Base-by-base conservation (phyloP, 768 basidiomycete species). In the Mycena latifolia region DNA sequence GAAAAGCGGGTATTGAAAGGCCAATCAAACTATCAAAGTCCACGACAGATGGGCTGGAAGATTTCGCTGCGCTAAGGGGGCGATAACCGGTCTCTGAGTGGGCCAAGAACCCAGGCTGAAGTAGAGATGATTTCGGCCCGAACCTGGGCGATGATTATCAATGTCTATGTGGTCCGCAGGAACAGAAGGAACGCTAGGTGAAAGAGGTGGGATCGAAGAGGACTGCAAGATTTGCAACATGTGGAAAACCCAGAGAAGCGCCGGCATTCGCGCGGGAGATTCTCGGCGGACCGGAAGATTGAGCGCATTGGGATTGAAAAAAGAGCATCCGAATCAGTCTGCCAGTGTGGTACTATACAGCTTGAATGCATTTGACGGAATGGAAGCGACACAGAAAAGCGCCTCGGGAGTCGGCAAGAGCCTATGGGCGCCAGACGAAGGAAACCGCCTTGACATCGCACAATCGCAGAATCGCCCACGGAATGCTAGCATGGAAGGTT, bases 41-140 rank as follows among this genome's bases (percentile, higher is more conserved):
- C 33, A 7, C 43, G 31, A 24, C 53, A 35, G 48, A 57, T 48
- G 48, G 48, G 39, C 20, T 28, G 20, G 17, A 20, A 37, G 54
- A 17, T 2, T n/a, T n/a, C n/a, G n/a, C n/a, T n/a, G n/a, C n/a
- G n/a, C n/a, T 37, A 50, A 45, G 53, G 41, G 17, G 61, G 61
- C 43, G 9, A 37, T 55, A 48, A n/a, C 53, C 11, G 2, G 50
- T 33, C 17, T 29, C 24, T 35, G 33, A 35, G 8, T 14, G 14
- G 33, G 33, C 14, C 33, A 35, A 14, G 33, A 35, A 35, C 33
- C 8, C 33, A 14, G 6, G 8, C 33, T 35, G 3, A 41, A 43
- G 28, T 4, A 17, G n/a, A 50, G 46, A 45, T 18, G 18, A 8
- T 61, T 52, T 35, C 60, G 59, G 53, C 46, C 18, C 39, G 24